Evolutionary conservation across 805 yeast species (phyloP).

Genomic region (Brettanomyces nanus): DNA sequence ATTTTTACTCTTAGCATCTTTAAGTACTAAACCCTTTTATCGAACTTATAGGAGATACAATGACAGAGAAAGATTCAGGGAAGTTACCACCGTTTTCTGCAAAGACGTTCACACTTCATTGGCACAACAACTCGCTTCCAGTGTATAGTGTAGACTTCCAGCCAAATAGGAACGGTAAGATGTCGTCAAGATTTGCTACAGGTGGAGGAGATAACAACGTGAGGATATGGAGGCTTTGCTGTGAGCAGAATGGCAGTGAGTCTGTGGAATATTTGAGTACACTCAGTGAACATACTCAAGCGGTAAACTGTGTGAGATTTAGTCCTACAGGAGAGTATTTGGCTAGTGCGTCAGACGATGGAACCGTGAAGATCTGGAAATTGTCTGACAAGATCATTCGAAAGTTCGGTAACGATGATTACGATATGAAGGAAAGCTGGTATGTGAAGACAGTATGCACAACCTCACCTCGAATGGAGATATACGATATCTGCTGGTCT

Average conservation of each 20-base stretch:
- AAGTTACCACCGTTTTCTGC: slow-evolving; percentile 22
- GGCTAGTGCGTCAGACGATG: slow-evolving; percentile 96
- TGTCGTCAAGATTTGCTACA: slow-evolving; percentile 56
- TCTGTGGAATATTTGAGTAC: slow-evolving; percentile 73
- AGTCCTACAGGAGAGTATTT: slow-evolving; percentile 58
- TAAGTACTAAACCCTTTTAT: no score
- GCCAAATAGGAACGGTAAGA: slow-evolving; percentile 24
- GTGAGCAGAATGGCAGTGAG: slow-evolving; percentile 16
- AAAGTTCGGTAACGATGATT: slow-evolving; percentile 53
- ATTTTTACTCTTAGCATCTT: no score
- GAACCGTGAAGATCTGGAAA: slow-evolving; percentile 77
- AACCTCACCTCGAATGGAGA: slow-evolving; percentile 52
- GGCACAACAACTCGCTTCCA: slow-evolving; percentile 73
- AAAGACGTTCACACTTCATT: slow-evolving; percentile 49
- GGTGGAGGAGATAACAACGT: slow-evolving; percentile 94
- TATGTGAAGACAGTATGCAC: slow-evolving; percentile 48
- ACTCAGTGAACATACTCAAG: slow-evolving; percentile 82
- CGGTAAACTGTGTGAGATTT: slow-evolving; percentile 86
- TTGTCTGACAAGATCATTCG: slow-evolving; percentile 42
- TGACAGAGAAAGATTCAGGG: no score
- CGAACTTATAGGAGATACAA: no score
- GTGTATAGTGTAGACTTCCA: slow-evolving; percentile 64
- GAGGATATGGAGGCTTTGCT: slow-evolving; percentile 35
- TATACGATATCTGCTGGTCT: slow-evolving; percentile 90
- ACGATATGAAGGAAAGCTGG: slow-evolving; percentile 70